Evolutionary conservation across 805 yeast species (phyloP).

Genomic region (Ogataea chonburiensis): DNA sequence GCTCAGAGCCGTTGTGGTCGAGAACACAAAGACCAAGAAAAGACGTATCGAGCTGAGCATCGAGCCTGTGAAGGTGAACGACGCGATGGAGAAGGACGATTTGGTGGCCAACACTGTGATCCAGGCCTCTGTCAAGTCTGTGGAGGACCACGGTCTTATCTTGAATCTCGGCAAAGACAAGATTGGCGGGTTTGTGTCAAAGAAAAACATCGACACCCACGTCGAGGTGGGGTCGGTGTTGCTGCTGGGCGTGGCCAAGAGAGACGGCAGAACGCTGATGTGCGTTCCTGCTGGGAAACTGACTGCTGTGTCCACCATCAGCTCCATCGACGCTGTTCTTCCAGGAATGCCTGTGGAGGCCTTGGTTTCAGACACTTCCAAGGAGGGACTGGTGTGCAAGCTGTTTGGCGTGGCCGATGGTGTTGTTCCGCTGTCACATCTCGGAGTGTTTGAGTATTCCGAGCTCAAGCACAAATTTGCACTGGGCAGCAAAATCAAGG

Average conservation of each 20-base stretch:
- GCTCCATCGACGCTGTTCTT: conserved; percentile 74
- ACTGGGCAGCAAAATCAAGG: conserved; percentile 64
- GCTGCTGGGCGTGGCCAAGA: conserved; percentile 54
- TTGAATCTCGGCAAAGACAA: conserved; percentile 63
- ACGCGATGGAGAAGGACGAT: conserved; percentile 56
- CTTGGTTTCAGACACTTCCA: conserved; percentile 54
- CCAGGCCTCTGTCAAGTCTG: conserved; percentile 73
- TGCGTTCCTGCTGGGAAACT: conserved; percentile 51
- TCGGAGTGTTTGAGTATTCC: conserved; percentile 43
- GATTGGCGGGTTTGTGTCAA: conserved; percentile 70
- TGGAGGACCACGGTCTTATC: conserved; percentile 91
- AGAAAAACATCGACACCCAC: conserved; percentile 54
- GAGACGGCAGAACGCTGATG: conserved; percentile 57
- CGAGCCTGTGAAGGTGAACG: conserved; percentile 74
- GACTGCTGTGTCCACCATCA: conserved; percentile 51
- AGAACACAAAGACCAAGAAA: conserved; percentile 38
- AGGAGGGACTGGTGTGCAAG: conserved; percentile 67
- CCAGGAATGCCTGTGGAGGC: conserved; percentile 87
- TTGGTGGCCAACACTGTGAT: conserved; percentile 57
- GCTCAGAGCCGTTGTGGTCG: conserved; percentile 77
- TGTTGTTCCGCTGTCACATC: conserved; percentile 66
- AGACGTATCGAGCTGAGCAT: conserved; percentile 69
- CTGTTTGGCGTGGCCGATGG: conserved; percentile 75
- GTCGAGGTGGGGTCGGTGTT: conserved; percentile 66
- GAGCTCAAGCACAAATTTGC: conserved; percentile 60